Evolutionary conservation across 306 rosid genomes (phyloP).

Genomic region (Ammopiptanthus mongolicus): DNA sequence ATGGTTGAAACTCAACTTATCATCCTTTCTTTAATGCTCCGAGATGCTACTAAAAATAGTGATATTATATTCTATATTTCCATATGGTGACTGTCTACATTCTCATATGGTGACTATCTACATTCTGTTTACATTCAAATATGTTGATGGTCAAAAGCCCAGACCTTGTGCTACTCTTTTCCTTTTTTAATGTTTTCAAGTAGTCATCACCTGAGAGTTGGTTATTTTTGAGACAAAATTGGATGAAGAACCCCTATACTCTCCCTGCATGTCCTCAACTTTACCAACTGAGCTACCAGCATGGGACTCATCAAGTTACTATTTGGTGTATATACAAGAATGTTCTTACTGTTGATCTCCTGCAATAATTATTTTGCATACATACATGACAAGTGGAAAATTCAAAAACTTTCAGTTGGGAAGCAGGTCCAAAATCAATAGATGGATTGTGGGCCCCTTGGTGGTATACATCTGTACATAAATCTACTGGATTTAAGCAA

Average conservation of each 20-base stretch:
- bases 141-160: background rate
- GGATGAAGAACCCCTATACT: no score
- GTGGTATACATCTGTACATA: slow-evolving; percentile 66
- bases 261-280: no score
- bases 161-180: background rate
- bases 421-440: slow-evolving; percentile 68
- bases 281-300: background rate
- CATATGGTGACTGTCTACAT: background rate
- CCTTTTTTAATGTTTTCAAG: background rate
- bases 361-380: background rate
- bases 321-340: background rate
- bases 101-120: background rate
- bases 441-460: slow-evolving; percentile 90
- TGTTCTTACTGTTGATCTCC: background rate
- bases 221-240: background rate
- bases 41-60: background rate
- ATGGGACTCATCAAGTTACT: background rate
- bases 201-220: background rate
- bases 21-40: background rate
- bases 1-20: background rate
- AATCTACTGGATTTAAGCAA: slow-evolving; percentile 56
- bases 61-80: background rate
- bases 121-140: background rate
- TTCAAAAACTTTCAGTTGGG: slow-evolving; percentile 56
- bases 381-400: slow-evolving; percentile 21